phyloP scores from a whole-genome alignment of 1,139 yeast species.

The Cylindricascospora bacillispora region DNA sequence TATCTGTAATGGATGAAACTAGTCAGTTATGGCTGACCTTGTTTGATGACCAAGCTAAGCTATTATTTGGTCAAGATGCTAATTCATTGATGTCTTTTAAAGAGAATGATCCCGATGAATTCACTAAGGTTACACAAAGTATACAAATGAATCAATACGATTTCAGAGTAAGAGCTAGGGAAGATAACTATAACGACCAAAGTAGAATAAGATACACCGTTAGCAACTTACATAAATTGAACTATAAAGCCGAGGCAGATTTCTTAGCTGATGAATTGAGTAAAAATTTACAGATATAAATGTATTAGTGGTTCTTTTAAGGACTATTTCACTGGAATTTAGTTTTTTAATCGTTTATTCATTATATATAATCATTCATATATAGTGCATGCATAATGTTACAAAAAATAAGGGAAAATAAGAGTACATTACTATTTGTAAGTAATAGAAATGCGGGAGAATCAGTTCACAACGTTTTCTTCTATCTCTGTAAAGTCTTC shows the following conservation, averaged over 20 bases:
- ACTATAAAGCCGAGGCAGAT: slow-evolving; percentile 49
- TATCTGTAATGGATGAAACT: slow-evolving; percentile 62
- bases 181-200: slow-evolving; percentile 72
- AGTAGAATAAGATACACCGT: slow-evolving; percentile 67
- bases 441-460: too few relatives aligned
- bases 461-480: too few relatives aligned
- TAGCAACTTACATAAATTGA: slow-evolving; percentile 40
- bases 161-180: slow-evolving; percentile 70
- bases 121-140: slow-evolving; percentile 37
- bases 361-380: too few relatives aligned
- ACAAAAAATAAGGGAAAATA: too few relatives aligned
- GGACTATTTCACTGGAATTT: too few relatives aligned
- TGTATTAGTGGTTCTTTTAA: not conserved
- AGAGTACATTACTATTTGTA: too few relatives aligned
- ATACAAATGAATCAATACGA: slow-evolving; percentile 56
- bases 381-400: too few relatives aligned
- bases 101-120: slow-evolving; percentile 35
- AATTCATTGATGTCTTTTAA: slow-evolving; percentile 45
- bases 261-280: slow-evolving; percentile 29
- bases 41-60: slow-evolving; percentile 73
- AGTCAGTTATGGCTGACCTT: slow-evolving; percentile 81
- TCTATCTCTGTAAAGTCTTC: too few relatives aligned
- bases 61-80: slow-evolving; percentile 59
- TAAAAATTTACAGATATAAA: slow-evolving; percentile 7
- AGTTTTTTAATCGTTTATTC: too few relatives aligned